phyloP scores from a whole-genome alignment of 129 eudicot species.

The Lactuca saligna region DNA sequence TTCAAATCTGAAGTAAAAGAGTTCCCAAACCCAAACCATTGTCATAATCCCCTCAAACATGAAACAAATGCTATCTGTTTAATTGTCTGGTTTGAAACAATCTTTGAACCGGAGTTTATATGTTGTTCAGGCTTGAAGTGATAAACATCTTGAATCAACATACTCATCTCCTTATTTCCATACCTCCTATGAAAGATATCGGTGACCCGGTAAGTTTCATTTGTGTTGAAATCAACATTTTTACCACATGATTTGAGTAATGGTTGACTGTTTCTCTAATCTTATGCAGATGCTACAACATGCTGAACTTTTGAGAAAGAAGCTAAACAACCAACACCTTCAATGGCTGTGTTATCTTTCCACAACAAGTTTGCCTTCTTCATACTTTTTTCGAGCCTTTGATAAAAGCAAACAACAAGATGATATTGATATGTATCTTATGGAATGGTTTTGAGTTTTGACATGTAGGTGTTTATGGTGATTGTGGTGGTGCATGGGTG shows the following conservation, averaged over 20 bases:
- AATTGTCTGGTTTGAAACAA: no score
- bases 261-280: background rate
- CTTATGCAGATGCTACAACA: constrained; percentile 64
- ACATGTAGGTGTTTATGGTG: constrained; percentile 79
- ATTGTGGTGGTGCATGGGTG: constrained; percentile 86
- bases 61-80: background rate
- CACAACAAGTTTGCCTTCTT: constrained; percentile 56
- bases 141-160: constrained; percentile 49
- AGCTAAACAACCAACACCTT: constrained; percentile 49
- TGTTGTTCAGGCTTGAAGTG: constrained; percentile 56
- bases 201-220: constrained; percentile 77
- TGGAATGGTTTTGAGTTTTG: constrained; percentile 5
- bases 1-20: background rate
- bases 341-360: constrained; percentile 86
- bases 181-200: constrained; percentile 60
- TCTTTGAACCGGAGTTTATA: constrained; percentile 9
- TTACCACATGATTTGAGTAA: background rate
- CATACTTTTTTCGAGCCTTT: background rate
- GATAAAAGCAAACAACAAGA: background rate
- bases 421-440: constrained; percentile 3
- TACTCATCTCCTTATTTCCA: constrained; percentile 71
- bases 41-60: background rate
- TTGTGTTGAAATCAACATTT: background rate
- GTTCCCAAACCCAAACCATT: constrained; percentile 8
- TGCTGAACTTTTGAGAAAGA: constrained; percentile 42